Evolutionary conservation across 164 flowering plant genomes (phyloP).

Genomic region (Annona cherimola): DNA sequence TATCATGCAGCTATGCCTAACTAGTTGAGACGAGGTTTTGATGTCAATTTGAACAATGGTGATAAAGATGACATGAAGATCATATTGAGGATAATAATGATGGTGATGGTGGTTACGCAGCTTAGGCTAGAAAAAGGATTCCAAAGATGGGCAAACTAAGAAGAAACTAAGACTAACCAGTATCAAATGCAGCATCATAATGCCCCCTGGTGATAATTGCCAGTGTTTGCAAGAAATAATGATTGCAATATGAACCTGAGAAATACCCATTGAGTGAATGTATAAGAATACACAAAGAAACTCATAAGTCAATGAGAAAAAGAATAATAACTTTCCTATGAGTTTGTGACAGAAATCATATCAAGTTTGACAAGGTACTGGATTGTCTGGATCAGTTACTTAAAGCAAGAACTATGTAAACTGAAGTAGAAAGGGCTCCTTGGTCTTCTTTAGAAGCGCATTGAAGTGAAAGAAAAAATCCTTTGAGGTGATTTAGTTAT

Average conservation of each 20-base stretch:
- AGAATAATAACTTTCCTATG: not conserved
- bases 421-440: not conserved
- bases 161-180: conserved; percentile 44
- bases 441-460: not conserved
- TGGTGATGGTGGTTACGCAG: too few species aligned
- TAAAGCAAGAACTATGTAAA: not conserved
- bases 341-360: not conserved
- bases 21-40: too few species aligned
- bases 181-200: conserved; percentile 59
- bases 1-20: too few species aligned
- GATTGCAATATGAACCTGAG: conserved; percentile 83
- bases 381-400: not conserved
- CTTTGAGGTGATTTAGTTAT: not conserved
- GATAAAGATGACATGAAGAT: too few species aligned
- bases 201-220: conserved; percentile 62
- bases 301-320: not conserved
- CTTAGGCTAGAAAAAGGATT: too few species aligned
- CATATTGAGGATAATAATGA: too few species aligned
- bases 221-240: conserved; percentile 80
- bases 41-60: too few species aligned
- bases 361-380: too few species aligned
- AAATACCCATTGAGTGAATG: not conserved
- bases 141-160: not conserved
- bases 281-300: not conserved
- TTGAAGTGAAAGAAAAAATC: not conserved